Percentiles rank a stretch among this genome's conserved stretches.
phyloP scores from a whole-genome alignment of 1,284 basidiomycete genomes.

The Boletus mariae region DNA sequence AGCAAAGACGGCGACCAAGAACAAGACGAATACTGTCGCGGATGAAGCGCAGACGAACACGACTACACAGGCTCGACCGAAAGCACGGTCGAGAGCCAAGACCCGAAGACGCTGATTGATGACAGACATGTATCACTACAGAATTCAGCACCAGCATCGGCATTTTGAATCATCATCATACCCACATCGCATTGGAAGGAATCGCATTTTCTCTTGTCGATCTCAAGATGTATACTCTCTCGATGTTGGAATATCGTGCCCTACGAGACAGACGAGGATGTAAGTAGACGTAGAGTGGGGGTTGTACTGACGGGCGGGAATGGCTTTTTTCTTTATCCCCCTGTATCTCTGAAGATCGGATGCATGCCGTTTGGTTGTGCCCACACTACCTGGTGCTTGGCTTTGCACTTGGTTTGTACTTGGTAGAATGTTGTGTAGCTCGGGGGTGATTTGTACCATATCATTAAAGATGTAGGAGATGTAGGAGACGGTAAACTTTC shows the following conservation, averaged over 20 bases:
- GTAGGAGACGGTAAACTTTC: slow-evolving; percentile 11
- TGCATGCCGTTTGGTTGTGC: slow-evolving; percentile 7
- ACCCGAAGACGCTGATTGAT: slow-evolving; percentile 28
- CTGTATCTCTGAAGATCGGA: slow-evolving; percentile 22
- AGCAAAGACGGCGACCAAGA: slow-evolving; percentile 19
- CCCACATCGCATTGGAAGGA: slow-evolving; percentile 25
- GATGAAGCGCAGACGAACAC: slow-evolving; percentile 17
- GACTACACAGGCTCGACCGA: slow-evolving; percentile 27
- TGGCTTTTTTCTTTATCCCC: not conserved
- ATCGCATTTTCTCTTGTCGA: slow-evolving; percentile 17
- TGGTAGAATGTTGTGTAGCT: slow-evolving; percentile 17
- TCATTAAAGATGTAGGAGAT: slow-evolving; percentile 1
- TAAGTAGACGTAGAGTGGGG: slow-evolving; percentile 12
- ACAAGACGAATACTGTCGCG: slow-evolving; percentile 10
- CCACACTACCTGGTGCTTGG: slow-evolving; percentile 18
- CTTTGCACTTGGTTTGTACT: slow-evolving; percentile 25
- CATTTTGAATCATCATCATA: too few relatives aligned
- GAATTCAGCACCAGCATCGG: slow-evolving; percentile 11
- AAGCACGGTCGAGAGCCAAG: slow-evolving; percentile 32
- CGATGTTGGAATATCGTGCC: slow-evolving; percentile 4
- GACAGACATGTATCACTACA: slow-evolving; percentile 9
- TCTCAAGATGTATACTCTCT: slow-evolving; percentile 26
- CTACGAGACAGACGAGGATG: not conserved
- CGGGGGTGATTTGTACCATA: slow-evolving; percentile 30
- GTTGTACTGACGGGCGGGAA: slow-evolving; percentile 17